These are phyloP conservation scores for Bipolaris sorokiniana DNA, from an alignment of 2,329 filamentous ascomycete species.

Conservation along the genomic window DNA sequence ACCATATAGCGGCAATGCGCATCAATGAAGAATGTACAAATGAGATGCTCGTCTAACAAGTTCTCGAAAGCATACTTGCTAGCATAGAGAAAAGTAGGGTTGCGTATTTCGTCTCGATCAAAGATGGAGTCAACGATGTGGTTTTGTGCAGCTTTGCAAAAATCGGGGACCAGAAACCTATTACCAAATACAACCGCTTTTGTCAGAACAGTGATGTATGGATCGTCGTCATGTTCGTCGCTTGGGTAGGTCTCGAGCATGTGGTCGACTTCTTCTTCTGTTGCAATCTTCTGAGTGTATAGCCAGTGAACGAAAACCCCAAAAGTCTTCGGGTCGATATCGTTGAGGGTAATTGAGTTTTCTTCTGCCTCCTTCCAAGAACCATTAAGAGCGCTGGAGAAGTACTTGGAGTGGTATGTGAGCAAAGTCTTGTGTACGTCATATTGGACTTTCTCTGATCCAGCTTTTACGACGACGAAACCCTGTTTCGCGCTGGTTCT, in stretches of 20 bases:
- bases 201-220: neutral
- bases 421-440: neutral
- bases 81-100: neutral
- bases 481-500: neutral
- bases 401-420: neutral
- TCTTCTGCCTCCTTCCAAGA: neutral
- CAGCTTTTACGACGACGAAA: neutral
- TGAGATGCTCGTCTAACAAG: neutral
- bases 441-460: neutral
- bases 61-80: neutral
- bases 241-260: neutral
- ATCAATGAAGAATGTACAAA: neutral
- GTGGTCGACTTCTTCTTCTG: neutral
- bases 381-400: neutral
- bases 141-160: neutral
- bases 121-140: neutral
- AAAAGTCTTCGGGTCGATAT: neutral
- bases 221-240: neutral
- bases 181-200: neutral
- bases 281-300: neutral
- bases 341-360: neutral
- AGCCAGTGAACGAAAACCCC: neutral
- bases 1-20: neutral
- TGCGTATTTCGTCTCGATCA: too few relatives aligned
- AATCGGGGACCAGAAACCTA: neutral